Conservation (phyloP, 2,329 filamentous ascomycete species). For the Colletotrichum liaoningense region DNA sequence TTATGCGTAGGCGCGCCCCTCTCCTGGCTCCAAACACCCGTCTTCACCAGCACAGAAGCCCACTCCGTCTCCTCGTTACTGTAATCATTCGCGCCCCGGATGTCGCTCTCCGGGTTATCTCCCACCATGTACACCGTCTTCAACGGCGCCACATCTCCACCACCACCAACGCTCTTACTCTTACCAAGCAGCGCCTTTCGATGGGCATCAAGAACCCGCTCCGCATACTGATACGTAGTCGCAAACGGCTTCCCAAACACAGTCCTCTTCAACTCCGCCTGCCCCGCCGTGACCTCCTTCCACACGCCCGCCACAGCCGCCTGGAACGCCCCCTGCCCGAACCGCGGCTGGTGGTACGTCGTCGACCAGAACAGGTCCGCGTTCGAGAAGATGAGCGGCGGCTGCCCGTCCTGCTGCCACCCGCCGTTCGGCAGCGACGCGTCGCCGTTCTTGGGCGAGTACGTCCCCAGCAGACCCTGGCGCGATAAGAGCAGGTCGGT, state of each 20-base stretch:
- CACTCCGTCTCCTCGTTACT: conserved; percentile 77
- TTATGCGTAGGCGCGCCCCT: conserved; percentile 64
- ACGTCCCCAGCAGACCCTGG: conserved; percentile 83
- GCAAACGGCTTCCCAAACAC: conserved; percentile 86
- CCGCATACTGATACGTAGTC: conserved; percentile 85
- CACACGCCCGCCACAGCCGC: conserved; percentile 85
- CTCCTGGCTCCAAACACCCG: conserved; percentile 75
- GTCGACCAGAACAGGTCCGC: conserved; percentile 92
- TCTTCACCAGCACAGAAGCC: conserved; percentile 81
- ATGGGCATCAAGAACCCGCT: conserved; percentile 75
- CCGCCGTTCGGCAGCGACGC: conserved; percentile 74
- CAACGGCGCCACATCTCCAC: conserved; percentile 54
- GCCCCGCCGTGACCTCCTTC: conserved; percentile 74
- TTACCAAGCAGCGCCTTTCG: conserved; percentile 58
- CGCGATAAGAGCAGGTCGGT: conserved; percentile 84
- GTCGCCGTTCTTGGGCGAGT: conserved; percentile 78
- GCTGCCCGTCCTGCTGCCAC: conserved; percentile 87
- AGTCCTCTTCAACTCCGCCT: conserved; percentile 67
- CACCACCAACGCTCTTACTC: neutral
- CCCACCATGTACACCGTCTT: conserved; percentile 93
- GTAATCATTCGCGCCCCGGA: conserved; percentile 86
- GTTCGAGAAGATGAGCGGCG: conserved; percentile 88
- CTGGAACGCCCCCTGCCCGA: conserved; percentile 93
- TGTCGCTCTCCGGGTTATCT: conserved; percentile 90
- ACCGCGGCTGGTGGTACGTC: conserved; percentile 83